Evolutionary conservation across 192 early-diverging fungal genomes (phyloP), one percentile per base, ranked within the genome.

Genomic region (Coemansia brasiliensis): DNA sequence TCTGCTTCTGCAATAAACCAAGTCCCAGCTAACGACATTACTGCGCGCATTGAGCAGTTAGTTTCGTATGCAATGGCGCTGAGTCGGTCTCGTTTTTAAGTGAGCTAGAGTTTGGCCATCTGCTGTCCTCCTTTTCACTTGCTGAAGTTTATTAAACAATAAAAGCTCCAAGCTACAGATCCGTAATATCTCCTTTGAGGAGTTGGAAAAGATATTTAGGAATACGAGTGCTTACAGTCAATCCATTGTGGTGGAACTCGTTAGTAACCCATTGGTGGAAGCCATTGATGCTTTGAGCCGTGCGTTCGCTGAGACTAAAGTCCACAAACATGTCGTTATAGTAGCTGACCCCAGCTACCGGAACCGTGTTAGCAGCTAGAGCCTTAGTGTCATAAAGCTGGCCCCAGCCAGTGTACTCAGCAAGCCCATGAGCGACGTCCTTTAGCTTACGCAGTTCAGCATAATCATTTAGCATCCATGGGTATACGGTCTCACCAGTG

Each of bases 311-410:
- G 39, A 82, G 69, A 25, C 83, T 54, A 43, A 82, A 71, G 48
- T 83, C 84, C 3, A 88, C 87, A 74, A 82, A 86, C 87, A 89
- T 87, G 59, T 89, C 87, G 62, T 89, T 84, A 63, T 84, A 89
- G 55, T 87, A 89, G 38, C 74, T 69, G 9, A 84, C 81, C 7
- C 82, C 87, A 7, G 87, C 85, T 48, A 85, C 79, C 12, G 82
- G 79, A 3, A 83, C 80, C 7, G 55, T 74, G 61, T 83, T 83
- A 43, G 49, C 69, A 9, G 63, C 64, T 17, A 86, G 52, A 3
- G 65, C 70, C 12, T 74, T 71, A 8, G 68, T 48, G 55, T 87
- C 63, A 43, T 89, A 89, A 8, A 89, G 70, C 35, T 69, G 64
- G 9, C 75, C 78, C 85, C 87, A 87, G 8, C 39, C 43, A 3